phyloP scores from a whole-genome alignment of 306 rosid genomes.

The Glycine latifolia region DNA sequence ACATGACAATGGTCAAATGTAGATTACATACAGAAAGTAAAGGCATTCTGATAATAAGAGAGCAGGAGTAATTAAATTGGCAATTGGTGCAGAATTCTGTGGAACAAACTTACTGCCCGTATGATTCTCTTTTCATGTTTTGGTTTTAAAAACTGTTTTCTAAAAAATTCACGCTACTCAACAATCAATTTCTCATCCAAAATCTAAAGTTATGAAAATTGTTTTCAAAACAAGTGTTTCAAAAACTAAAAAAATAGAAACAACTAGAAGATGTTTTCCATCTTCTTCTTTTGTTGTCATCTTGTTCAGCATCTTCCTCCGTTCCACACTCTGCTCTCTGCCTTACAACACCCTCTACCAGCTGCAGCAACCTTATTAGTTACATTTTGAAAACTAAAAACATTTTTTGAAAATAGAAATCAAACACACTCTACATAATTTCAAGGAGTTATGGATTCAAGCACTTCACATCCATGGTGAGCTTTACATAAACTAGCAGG shows the following conservation, averaged over 20 bases:
- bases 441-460: too few relatives aligned
- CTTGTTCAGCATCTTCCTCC: too few relatives aligned
- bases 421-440: neutral
- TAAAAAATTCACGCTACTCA: neutral
- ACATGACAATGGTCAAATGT: constrained; percentile 6
- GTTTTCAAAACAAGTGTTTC: neutral
- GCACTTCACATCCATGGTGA: too few relatives aligned
- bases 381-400: neutral
- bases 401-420: neutral
- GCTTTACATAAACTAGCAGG: too few relatives aligned
- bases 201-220: neutral
- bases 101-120: neutral
- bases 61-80: constrained; percentile 26
- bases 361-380: neutral
- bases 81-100: constrained; percentile 15
- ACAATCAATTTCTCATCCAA: neutral
- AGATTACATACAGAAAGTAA: constrained; percentile 14
- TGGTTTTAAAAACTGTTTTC: neutral
- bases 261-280: neutral
- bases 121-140: neutral
- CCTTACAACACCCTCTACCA: neutral
- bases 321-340: too few relatives aligned
- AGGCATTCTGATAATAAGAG: neutral
- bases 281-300: neutral
- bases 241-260: neutral